Evolutionary conservation across 2,329 filamentous ascomycete genomes (phyloP), one percentile per base, ranked within the genome.

Genomic region (Cladosporium velox): DNA sequence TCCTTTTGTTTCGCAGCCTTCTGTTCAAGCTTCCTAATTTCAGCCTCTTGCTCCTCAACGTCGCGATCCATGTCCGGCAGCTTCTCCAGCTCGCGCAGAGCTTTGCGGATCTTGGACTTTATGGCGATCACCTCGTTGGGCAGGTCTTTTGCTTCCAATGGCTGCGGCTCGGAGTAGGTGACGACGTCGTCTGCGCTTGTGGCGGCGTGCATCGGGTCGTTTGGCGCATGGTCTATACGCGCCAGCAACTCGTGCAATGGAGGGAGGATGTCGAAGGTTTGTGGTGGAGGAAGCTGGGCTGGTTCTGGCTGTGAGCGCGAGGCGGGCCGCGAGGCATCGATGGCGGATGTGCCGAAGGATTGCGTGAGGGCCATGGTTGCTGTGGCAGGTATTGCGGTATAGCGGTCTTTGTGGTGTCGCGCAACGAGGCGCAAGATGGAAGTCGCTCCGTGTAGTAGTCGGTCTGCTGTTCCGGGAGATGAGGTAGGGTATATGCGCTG

Each of bases 211-310:
- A 58, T 30, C 14, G 57, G 41, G 41, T 61, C 55, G 18, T 41
- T 66, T 12, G 67, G 49, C 30, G 64, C 32, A 57, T 70, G 71
- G 51, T 75, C 76, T 63, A 97, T 86, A 60, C 91, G 91, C 70
- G 88, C 84, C 68, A 97, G 87, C 71, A 96, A 87, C 67, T 88
- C 85, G 74, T 92, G 89, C 64, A 97, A 87, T 74, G 93, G 88
- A 30, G 93, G 92, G 64, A 96, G 86, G 71, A 92, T 87, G 81
- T 97, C 93, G 80, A 97, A 92, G 59, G 88, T 88, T 78, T 93
- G 90, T 32, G 93, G 91, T 59, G 91, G 86, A 68, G 95, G 90
- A 65, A 90, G 87, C 18, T 38, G 62, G 34, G 28, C 59, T 15
- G 28, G 18, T 52, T 62, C 59, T 15, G 59, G 47, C 18, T 51